Evolutionary conservation across 192 early-diverging fungal genomes (phyloP).

Genomic region (Phlyctochytrium arcticum): DNA sequence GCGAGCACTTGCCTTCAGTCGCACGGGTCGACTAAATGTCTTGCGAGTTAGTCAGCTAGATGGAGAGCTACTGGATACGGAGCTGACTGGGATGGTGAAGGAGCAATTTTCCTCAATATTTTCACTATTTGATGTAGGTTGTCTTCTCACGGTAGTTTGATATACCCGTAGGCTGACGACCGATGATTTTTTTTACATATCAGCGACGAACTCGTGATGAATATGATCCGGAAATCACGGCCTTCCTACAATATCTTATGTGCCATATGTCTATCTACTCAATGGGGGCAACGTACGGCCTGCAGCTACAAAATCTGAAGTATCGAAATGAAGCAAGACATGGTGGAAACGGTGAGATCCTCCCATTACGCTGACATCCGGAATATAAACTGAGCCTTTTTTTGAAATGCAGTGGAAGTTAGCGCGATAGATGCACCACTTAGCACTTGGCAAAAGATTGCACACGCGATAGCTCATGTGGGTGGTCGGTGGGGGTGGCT

Average conservation of each 20-base stretch:
- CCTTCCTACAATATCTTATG: slow-evolving; percentile 62
- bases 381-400: too few relatives aligned
- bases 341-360: slow-evolving; percentile 47
- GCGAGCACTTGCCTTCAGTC: background rate
- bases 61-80: slow-evolving; percentile 73
- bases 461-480: slow-evolving; percentile 60
- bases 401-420: slow-evolving; percentile 44
- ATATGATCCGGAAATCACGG: slow-evolving; percentile 69
- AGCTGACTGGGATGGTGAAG: slow-evolving; percentile 70
- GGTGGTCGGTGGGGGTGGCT: slow-evolving; percentile 72
- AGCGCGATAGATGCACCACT: slow-evolving; percentile 55
- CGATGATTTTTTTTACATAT: too few relatives aligned
- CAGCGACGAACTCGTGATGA: too few relatives aligned
- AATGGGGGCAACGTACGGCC: slow-evolving; percentile 72
- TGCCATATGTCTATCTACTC: slow-evolving; percentile 72
- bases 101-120: slow-evolving; percentile 72
- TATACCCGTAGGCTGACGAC: background rate
- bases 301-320: slow-evolving; percentile 77
- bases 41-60: slow-evolving; percentile 83
- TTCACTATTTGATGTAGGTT: slow-evolving; percentile 59
- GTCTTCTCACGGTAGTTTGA: background rate
- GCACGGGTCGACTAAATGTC: slow-evolving; percentile 7
- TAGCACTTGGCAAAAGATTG: slow-evolving; percentile 53
- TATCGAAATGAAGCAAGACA: slow-evolving; percentile 69
- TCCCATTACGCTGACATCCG: too few relatives aligned